Evolutionary conservation across 768 basidiomycete species (phyloP), one percentile per base, ranked within the genome.

Genomic region (Asterophora parasitica): DNA sequence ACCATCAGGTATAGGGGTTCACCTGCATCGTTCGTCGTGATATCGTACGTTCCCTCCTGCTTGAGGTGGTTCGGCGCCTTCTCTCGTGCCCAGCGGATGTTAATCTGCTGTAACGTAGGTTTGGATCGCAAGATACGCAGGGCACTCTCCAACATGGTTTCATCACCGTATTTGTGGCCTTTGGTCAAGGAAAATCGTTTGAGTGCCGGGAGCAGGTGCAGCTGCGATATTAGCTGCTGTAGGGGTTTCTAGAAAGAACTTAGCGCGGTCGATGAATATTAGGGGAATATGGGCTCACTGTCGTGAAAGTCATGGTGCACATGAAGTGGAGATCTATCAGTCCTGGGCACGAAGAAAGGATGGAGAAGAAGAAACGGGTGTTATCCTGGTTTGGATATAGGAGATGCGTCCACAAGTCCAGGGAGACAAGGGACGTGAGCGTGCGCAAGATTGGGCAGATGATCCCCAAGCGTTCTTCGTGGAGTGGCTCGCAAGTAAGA

Each of bases 371-470:
- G 46, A 73, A 67, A 40, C 44, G 42, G 13, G 58, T 57, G 44
- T 71, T 63, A 34, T 70, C 68, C 7, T 59, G 55, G 12, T 56
- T 60, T 6, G 66, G 59, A 36, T 69, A 63, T 0, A 65, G 54
- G 17, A 75, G 58, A 48, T 76, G 72, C 6, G 67, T 62, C 77
- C 77, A 78, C n/a, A 78, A 58, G 56, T 75, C 75, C 32, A 77
- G 56, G 20, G 62, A 66, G 12, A 66, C 70, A 38, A 78, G 62
- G 23, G 59, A 62, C 7, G 65, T 66, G 44, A 77, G 55, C 3
- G 56, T 61, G 35, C 48, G 57, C 32, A 78, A 55, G 3, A 71
- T 60, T 0, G 63, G 57, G 40, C 67, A 69, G 1, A 75, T 60
- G 8, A 58, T 57, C 4, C 38, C 49, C 7, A 73, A 54, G 36